A percentile compares a stretch with the other conserved stretches of the same genome.
These are phyloP conservation scores for Grosmannia clavigera DNA, from an alignment of 2,329 filamentous ascomycete genomes.

Conservation along the genomic window DNA sequence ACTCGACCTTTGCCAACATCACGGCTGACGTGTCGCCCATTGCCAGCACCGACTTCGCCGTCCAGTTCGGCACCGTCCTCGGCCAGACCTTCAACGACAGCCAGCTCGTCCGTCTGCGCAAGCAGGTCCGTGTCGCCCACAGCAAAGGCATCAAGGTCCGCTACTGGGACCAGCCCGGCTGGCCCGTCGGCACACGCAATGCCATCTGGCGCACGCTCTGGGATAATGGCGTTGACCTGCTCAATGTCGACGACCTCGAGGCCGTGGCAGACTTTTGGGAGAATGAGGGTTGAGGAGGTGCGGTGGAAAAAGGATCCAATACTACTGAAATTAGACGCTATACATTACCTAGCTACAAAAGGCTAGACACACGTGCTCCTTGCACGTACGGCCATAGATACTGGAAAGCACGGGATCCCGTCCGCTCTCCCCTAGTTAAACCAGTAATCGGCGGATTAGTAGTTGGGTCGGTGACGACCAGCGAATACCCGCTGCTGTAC, in stretches of 20 bases:
- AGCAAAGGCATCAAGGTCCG: slow-evolving; percentile 43
- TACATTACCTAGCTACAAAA: neutral
- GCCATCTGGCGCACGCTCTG: slow-evolving; percentile 43
- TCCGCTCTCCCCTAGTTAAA: too few relatives aligned
- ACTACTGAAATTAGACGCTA: neutral
- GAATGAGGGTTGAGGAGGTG: neutral
- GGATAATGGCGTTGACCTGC: slow-evolving; percentile 42
- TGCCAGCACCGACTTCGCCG: slow-evolving; percentile 23
- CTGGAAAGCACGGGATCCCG: neutral
- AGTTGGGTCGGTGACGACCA: too few relatives aligned
- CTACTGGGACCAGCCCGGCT: slow-evolving; percentile 52
- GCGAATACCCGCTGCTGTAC: too few relatives aligned
- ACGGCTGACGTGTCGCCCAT: slow-evolving; percentile 15
- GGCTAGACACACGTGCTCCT: neutral
- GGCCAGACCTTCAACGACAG: slow-evolving; percentile 26
- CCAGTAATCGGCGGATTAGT: too few relatives aligned
- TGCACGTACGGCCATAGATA: neutral
- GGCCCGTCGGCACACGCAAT: slow-evolving; percentile 45
- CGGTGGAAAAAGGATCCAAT: neutral
- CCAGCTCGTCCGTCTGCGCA: slow-evolving; percentile 36
- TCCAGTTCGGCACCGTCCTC: slow-evolving; percentile 22
- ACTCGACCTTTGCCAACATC: slow-evolving; percentile 13
- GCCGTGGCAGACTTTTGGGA: slow-evolving; percentile 27
- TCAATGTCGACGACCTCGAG: slow-evolving; percentile 52
- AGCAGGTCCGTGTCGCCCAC: slow-evolving; percentile 40